Base-by-base conservation (phyloP, 2,329 filamentous ascomycete species). In the Aphanocladium album region DNA sequence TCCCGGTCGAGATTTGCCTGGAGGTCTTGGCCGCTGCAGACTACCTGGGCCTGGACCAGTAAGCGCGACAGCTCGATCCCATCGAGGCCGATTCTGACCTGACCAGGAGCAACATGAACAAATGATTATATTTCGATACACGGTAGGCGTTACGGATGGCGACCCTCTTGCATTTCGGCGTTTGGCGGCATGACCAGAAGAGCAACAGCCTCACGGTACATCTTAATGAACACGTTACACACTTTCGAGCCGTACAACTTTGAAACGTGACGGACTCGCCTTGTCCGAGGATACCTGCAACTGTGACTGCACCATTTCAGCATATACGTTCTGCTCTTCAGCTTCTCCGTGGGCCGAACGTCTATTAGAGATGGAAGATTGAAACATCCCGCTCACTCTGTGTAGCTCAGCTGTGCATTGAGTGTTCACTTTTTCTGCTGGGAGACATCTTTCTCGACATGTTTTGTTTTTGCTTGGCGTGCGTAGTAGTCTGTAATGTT, bases 11-110 rank as follows among this genome's bases (percentile, higher is more conserved):
- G 75, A 77, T 93, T 54, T 92, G 89, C 67, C 79, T 93, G 47
- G 89, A 93, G 76, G 73, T 93, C 62, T 76, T 93, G 65, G 87
- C 89, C 76, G 90, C 89, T 16, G 89, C 89, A 27, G 89, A 93
- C 75, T 93, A 85, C 71, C 77, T 93, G 65, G 86, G 87, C 68
- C 76, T 93, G 70, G 87, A 89, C 74, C 74, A 76, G 74, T 76
- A 73, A 72, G 74, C 66, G 62, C 64, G 61, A 39, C 52, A 25
- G 64, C 41, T 25, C 59, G 49, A 60, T 60, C 64, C 17, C 21
- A 57, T 62, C 62, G 62, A 61, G 62, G 61, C 66, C 63, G 19
- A 57, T 45, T 66, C 72, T 75, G 67, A 74, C 71, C 46, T 39
- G 33, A 35, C 45, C 65, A 76, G 73, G 68, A 71, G 68, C 51